phyloP scores from a whole-genome alignment of 2,329 filamentous ascomycete genomes.

The Diaporthe humulicola region DNA sequence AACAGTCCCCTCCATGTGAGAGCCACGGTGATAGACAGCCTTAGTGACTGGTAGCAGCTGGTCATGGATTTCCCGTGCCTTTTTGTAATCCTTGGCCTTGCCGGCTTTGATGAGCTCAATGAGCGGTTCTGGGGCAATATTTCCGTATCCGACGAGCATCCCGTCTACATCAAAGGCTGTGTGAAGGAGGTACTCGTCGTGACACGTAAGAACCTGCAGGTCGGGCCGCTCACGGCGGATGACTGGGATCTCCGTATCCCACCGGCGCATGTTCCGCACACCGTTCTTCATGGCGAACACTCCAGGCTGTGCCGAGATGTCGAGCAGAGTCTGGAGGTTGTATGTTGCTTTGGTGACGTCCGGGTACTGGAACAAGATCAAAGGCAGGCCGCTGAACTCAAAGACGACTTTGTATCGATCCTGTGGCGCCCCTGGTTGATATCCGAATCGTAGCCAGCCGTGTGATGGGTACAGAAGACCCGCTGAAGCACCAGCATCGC shows the following conservation, averaged over 20 bases:
- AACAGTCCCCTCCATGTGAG: slow-evolving; percentile 7
- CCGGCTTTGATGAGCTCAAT: slow-evolving; percentile 5
- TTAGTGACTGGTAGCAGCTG: neutral
- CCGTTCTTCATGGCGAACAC: slow-evolving; percentile 70
- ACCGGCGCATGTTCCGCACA: slow-evolving; percentile 68
- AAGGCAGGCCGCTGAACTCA: neutral
- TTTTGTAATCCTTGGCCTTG: neutral
- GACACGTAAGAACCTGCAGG: neutral
- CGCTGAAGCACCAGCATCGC: neutral
- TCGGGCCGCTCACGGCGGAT: slow-evolving; percentile 57
- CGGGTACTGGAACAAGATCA: slow-evolving; percentile 2
- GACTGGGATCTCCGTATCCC: slow-evolving; percentile 68
- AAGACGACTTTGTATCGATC: neutral
- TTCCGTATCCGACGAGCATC: slow-evolving; percentile 5
- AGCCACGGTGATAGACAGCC: slow-evolving; percentile 2
- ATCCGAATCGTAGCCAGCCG: neutral
- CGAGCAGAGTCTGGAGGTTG: neutral
- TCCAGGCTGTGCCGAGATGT: slow-evolving; percentile 51
- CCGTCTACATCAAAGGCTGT: neutral
- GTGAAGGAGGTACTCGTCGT: slow-evolving; percentile 15
- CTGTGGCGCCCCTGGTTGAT: neutral
- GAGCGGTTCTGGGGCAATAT: neutral
- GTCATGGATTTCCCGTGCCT: neutral
- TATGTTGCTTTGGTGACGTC: slow-evolving; percentile 13
- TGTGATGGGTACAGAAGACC: slow-evolving; percentile 8